phyloP scores from a whole-genome alignment of 78 protist species.

The Speleostelium caveatum region DNA sequence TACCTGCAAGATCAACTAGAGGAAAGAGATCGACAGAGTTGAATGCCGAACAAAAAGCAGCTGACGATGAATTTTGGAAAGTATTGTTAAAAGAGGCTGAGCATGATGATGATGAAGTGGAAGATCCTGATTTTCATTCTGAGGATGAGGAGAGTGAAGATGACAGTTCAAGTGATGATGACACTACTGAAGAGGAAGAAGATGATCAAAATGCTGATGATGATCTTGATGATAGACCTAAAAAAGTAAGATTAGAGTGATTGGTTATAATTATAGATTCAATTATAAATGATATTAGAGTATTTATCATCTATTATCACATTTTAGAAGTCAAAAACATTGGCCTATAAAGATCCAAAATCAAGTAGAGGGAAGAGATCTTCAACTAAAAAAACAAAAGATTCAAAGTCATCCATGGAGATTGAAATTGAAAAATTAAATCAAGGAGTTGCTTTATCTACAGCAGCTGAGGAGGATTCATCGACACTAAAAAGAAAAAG shows the following conservation, averaged over 20 bases:
- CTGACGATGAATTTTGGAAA: slow-evolving; percentile 43
- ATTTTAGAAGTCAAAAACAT: slow-evolving; percentile 32
- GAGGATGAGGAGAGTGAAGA: slow-evolving; percentile 27
- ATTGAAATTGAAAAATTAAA: slow-evolving; percentile 3
- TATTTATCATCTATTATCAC: too few species aligned
- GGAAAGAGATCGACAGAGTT: slow-evolving; percentile 51
- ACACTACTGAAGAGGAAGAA: slow-evolving; percentile 14
- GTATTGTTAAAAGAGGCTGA: slow-evolving; percentile 10
- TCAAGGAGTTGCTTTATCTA: not conserved
- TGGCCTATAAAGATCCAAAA: slow-evolving; percentile 33
- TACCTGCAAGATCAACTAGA: slow-evolving; percentile 69
- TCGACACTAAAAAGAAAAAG: slow-evolving; percentile 18
- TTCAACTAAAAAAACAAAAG: not conserved
- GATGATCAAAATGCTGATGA: slow-evolving; percentile 5
- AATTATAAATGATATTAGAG: too few species aligned
- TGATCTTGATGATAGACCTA: slow-evolving; percentile 15
- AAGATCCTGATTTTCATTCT: slow-evolving; percentile 43
- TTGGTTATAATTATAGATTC: too few species aligned
- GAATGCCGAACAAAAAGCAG: slow-evolving; percentile 12
- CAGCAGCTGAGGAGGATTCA: not conserved
- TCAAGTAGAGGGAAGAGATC: not conserved
- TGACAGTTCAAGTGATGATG: slow-evolving; percentile 3
- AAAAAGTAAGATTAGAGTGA: too few species aligned
- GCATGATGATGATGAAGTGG: slow-evolving; percentile 56
- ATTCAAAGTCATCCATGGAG: slow-evolving; percentile 7